phyloP scores from a whole-genome alignment of 2,329 filamentous ascomycete genomes.

The Ophidiomyces ophidiicola region DNA sequence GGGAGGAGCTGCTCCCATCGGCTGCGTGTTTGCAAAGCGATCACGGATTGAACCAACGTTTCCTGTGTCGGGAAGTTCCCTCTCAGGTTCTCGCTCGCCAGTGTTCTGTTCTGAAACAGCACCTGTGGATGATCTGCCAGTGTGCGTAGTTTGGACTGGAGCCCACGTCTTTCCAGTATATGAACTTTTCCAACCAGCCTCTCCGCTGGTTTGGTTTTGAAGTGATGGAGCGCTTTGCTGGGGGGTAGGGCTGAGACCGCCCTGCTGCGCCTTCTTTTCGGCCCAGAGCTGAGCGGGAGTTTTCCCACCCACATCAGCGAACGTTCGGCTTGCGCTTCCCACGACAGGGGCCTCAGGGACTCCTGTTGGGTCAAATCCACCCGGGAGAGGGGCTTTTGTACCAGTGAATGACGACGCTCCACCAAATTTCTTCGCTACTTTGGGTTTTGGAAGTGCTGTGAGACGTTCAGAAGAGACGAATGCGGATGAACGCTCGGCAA shows the following conservation, averaged over 20 bases:
- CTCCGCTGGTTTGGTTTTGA: conserved; percentile 58
- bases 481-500: conserved; percentile 64
- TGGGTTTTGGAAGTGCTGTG: conserved; percentile 83
- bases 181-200: conserved; percentile 74
- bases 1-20: conserved; percentile 47
- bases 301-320: conserved; percentile 89
- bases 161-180: conserved; percentile 87
- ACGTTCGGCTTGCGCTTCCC: conserved; percentile 76
- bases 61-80: conserved; percentile 44
- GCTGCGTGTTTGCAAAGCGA: conserved; percentile 62
- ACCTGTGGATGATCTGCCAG: conserved; percentile 48
- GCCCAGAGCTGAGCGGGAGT: conserved; percentile 95
- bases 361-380: conserved; percentile 51
- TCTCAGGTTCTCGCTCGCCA: conserved; percentile 24
- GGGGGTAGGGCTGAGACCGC: conserved; percentile 41
- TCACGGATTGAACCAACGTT: conserved; percentile 66
- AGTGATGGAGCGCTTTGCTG: conserved; percentile 38
- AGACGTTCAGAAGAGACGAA: conserved; percentile 67
- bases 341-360: conserved; percentile 49
- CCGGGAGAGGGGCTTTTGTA: conserved; percentile 77
- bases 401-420: conserved; percentile 61
- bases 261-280: conserved; percentile 82
- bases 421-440: conserved; percentile 81
- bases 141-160: conserved; percentile 62
- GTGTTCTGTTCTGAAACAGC: conserved; percentile 5